phyloP scores from a whole-genome alignment of 202 grass and related monocot species.

The Musa balbisiana region DNA sequence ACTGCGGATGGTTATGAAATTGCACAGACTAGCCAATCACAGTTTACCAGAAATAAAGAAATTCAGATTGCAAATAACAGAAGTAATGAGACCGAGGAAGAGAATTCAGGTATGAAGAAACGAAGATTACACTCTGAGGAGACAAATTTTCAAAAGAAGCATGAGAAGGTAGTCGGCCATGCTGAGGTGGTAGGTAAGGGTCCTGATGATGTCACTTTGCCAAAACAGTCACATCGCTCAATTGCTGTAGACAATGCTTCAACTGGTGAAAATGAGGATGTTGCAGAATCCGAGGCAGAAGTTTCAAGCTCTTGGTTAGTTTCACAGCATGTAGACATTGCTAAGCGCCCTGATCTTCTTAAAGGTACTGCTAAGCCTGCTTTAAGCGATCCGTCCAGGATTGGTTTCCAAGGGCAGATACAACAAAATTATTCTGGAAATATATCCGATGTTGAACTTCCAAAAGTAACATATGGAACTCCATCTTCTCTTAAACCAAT shows the following conservation, averaged over 20 bases:
- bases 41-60: slow-evolving; percentile 39
- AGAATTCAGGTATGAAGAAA: slow-evolving; percentile 41
- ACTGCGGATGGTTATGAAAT: slow-evolving; percentile 30
- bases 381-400: slow-evolving; percentile 32
- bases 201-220: slow-evolving; percentile 33
- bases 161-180: slow-evolving; percentile 31
- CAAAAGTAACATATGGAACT: slow-evolving; percentile 43
- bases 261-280: slow-evolving; percentile 92
- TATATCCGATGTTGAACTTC: slow-evolving; percentile 32
- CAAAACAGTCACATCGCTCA: slow-evolving; percentile 56
- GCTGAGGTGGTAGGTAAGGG: slow-evolving; percentile 44
- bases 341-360: slow-evolving; percentile 56
- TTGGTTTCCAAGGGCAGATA: slow-evolving; percentile 53
- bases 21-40: slow-evolving; percentile 23
- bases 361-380: slow-evolving; percentile 52
- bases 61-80: slow-evolving; percentile 34
- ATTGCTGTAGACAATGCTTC: slow-evolving; percentile 76
- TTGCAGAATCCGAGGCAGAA: slow-evolving; percentile 76
- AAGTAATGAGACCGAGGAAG: slow-evolving; percentile 42
- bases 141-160: slow-evolving; percentile 53
- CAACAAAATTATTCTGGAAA: slow-evolving; percentile 45
- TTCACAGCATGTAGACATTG: slow-evolving; percentile 51
- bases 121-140: slow-evolving; percentile 47
- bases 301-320: slow-evolving; percentile 77
- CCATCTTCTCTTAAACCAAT: slow-evolving; percentile 49